Percentiles rank a stretch among this genome's conserved stretches.
Evolutionary conservation across 148 eudicot genomes (phyloP).

Genomic region (Cornus controversa): DNA sequence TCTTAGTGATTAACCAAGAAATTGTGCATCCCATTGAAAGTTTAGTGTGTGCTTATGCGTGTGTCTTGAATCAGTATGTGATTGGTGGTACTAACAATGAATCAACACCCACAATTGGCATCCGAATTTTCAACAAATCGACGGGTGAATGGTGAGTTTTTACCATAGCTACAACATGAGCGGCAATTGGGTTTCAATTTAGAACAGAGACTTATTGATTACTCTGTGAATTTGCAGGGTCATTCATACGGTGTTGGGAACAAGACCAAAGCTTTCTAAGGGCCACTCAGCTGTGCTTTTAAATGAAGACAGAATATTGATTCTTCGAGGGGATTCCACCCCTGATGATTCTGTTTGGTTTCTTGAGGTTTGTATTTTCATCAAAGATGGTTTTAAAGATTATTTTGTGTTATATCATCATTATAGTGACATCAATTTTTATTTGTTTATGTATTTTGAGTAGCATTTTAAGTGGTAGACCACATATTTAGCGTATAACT

Average conservation of each 20-base stretch:
- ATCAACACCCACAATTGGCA: conserved; percentile 31
- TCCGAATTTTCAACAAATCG: conserved; percentile 40
- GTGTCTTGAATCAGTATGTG: conserved; percentile 46
- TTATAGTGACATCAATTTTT: background rate
- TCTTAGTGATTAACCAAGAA: background rate
- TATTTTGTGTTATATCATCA: no score
- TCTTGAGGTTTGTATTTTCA: conserved; percentile 65
- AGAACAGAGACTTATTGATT: background rate
- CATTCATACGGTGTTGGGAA: conserved; percentile 68
- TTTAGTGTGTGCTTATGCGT: background rate
- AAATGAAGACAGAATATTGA: conserved; percentile 58
- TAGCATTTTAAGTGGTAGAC: background rate
- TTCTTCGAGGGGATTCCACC: conserved; percentile 50
- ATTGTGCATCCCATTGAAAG: background rate
- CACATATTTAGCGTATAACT: background rate
- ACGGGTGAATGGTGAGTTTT: conserved; percentile 37
- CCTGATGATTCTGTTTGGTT: conserved; percentile 73
- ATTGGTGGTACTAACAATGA: conserved; percentile 57
- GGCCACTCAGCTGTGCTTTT: conserved; percentile 58
- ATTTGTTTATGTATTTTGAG: no score
- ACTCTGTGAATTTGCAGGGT: conserved; percentile 11
- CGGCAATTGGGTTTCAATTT: background rate
- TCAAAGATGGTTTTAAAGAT: background rate
- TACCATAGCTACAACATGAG: background rate
- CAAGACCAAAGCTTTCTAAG: conserved; percentile 48